Percentiles rank a stretch among this genome's conserved stretches.
Evolutionary conservation across 352 stramenopile species (phyloP).

Genomic region (Aphanomyces cochlioides): DNA sequence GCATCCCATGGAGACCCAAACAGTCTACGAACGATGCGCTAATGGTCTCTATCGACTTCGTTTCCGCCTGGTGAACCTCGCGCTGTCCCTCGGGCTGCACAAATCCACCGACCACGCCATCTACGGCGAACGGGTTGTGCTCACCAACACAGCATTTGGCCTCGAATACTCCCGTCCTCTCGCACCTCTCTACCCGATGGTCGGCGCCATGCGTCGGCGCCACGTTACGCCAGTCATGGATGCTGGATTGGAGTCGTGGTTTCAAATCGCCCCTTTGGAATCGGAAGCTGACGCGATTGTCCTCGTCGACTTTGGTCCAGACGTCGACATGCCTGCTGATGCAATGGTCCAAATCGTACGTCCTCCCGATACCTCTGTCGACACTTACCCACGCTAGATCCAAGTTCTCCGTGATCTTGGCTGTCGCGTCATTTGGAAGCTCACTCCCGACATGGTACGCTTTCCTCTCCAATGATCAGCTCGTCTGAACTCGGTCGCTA

Average conservation of each 20-base stretch:
- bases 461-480: too few species aligned
- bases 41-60: conserved; percentile 74
- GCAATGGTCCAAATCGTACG: conserved; percentile 18
- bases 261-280: neutral
- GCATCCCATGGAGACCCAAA: conserved; percentile 60
- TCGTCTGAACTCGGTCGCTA: too few species aligned
- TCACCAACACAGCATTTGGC: conserved; percentile 81
- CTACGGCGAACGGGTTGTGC: conserved; percentile 56
- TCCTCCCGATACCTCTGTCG: neutral
- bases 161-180: conserved; percentile 74
- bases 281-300: conserved; percentile 1
- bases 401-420: conserved; percentile 11
- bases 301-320: conserved; percentile 25
- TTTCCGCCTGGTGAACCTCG: conserved; percentile 50
- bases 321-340: conserved; percentile 11
- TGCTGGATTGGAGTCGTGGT: conserved; percentile 3
- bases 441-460: conserved; percentile 25
- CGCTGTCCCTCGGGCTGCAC: conserved; percentile 45
- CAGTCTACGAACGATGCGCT: conserved; percentile 69
- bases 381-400: conserved; percentile 17
- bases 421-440: conserved; percentile 22
- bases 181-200: conserved; percentile 69
- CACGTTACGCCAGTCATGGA: neutral
- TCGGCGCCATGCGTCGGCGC: conserved; percentile 14
- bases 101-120: conserved; percentile 46